A percentile compares a stretch with the other conserved stretches of the same genome.
Evolutionary conservation across 192 early-diverging fungal species (phyloP).

Genomic region (Rhizophagus prolifer): DNA sequence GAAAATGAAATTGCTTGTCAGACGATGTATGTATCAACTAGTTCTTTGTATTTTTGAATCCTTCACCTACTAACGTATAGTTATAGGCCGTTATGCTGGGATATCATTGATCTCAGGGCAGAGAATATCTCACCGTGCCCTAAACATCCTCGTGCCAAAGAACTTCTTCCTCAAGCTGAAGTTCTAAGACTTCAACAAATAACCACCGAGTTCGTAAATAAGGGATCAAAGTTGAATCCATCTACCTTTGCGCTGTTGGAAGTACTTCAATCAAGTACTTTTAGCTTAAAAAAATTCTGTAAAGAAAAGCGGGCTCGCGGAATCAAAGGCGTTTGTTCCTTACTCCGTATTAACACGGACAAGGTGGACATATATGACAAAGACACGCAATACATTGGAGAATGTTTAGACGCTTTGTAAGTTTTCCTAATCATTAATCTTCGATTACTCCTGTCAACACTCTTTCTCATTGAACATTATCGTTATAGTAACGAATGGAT

Average conservation of each 20-base stretch:
- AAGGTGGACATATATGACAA: conserved; percentile 10
- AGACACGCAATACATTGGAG: conserved; percentile 19
- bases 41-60: no score
- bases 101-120: neutral
- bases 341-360: neutral
- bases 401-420: conserved; percentile 14
- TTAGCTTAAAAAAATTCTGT: neutral
- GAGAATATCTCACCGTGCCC: neutral
- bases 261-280: neutral
- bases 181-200: neutral
- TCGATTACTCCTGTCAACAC: neutral
- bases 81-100: neutral
- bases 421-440: conserved; percentile 1
- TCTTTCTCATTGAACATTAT: neutral
- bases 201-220: neutral
- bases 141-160: neutral
- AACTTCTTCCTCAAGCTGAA: neutral
- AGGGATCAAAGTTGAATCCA: neutral
- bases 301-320: conserved; percentile 3
- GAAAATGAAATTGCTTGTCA: no score
- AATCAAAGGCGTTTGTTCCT: neutral
- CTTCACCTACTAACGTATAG: no score
- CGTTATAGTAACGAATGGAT: conserved; percentile 18
- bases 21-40: no score
- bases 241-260: neutral